phyloP scores from a whole-genome alignment of 2,329 filamentous ascomycete species.

The Byssochlamys sp. region DNA sequence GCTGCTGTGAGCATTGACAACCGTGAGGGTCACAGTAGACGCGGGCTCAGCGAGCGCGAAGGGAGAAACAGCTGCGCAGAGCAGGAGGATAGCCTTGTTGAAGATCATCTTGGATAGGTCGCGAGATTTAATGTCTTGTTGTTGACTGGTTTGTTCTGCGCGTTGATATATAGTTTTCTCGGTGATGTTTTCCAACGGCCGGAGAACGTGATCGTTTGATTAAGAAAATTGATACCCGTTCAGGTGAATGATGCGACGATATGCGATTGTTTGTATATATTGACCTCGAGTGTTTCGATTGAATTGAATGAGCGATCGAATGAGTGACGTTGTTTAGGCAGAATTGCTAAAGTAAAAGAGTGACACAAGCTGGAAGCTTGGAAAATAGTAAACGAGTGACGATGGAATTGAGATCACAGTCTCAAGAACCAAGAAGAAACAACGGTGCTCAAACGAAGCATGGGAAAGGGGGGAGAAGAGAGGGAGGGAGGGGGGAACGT shows the following conservation, averaged over 20 bases:
- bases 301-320: background rate
- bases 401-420: background rate
- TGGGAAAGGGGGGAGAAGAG: background rate
- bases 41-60: conserved; percentile 19
- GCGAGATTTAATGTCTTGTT: background rate
- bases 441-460: background rate
- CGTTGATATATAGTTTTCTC: background rate
- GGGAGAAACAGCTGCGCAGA: conserved; percentile 18
- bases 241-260: background rate
- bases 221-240: background rate
- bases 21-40: conserved; percentile 18
- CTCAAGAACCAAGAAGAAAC: background rate
- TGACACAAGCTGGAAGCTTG: background rate
- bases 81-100: conserved; percentile 23
- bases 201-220: background rate
- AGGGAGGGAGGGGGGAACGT: background rate
- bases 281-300: background rate
- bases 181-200: background rate
- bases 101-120: conserved; percentile 21
- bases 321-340: background rate
- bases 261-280: background rate
- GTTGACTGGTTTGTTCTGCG: background rate
- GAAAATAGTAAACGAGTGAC: background rate
- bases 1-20: conserved; percentile 9
- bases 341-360: background rate